Base-by-base conservation (phyloP, 768 basidiomycete genomes). In the Pisolithus tinctorius region DNA sequence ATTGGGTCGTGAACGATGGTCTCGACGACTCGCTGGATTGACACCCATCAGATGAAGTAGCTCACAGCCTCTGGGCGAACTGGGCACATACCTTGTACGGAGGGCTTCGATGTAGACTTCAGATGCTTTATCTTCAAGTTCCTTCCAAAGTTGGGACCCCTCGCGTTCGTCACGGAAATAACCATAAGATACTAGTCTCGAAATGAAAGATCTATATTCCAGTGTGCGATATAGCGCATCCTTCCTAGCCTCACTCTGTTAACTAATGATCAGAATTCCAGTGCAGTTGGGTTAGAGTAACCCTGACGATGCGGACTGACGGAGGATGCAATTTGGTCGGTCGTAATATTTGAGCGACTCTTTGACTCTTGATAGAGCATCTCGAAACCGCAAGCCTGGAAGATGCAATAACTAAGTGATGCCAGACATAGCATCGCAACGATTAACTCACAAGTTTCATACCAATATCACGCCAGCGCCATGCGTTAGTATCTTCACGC, bases 331-430 rank as follows among this genome's bases (percentile, higher is more conserved):
- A 68, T 55, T 37, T 61, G 68, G 49, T 78, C 76, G 30, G 66
- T 54, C 3, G 70, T 64, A 10, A 56, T 63, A 38, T 74, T 74
- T 51, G 70, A 69, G 39, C 80, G 79, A 44, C 77, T 72, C 66
- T 87, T 85, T 52, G 80, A 86, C 63, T 93, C 93, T 63, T 88
- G 84, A 64, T 88, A 97, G 38, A 96, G 77, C 78, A 98, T 99
- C 71, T 99, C 96, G 55, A 97, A 97, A 1, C 96, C 96, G 55
- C 91, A 91, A 2, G 93, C 84, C 86, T 94, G 61, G 7, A 42
- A 46, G 23, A 9, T 9, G 41, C 20, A 25, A 13, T 25, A 5
- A 36, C 10, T 43, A 20, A 36, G 36, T 13, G 41, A 17, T n/a
- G 20, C 20, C 20, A 45, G 16, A 8, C 23, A 39, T 23, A 51